phyloP scores from a whole-genome alignment of 805 yeast genomes.

The Scheffersomyces stipitis region DNA sequence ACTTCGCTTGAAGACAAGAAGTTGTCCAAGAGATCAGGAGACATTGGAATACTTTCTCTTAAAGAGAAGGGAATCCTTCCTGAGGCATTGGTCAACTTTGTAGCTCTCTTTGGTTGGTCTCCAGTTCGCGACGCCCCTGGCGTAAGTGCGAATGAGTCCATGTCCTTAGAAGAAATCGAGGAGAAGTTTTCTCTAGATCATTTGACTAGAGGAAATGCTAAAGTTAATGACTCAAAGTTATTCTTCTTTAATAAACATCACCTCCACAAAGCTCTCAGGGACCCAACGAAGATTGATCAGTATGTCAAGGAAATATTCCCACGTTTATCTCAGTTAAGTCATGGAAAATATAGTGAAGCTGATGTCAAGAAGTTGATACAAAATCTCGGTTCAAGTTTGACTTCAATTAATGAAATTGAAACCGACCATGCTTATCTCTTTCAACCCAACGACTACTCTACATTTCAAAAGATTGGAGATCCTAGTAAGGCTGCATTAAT shows the following conservation, averaged over 20 bases:
- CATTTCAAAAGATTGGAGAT: slow-evolving; percentile 11
- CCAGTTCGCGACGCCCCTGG: slow-evolving; percentile 60
- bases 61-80: slow-evolving; percentile 68
- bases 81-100: slow-evolving; percentile 84
- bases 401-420: slow-evolving; percentile 53
- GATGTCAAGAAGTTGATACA: slow-evolving; percentile 42
- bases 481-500: slow-evolving; percentile 12
- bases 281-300: slow-evolving; percentile 32
- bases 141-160: slow-evolving; percentile 50
- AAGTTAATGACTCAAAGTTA: slow-evolving; percentile 78
- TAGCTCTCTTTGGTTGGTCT: slow-evolving; percentile 93
- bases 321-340: slow-evolving; percentile 11
- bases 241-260: slow-evolving; percentile 75
- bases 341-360: slow-evolving; percentile 18
- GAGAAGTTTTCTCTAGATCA: slow-evolving; percentile 62
- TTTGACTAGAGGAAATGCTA: slow-evolving; percentile 90
- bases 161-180: slow-evolving; percentile 51
- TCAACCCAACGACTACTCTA: slow-evolving; percentile 30
- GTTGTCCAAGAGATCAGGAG: slow-evolving; percentile 83
- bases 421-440: slow-evolving; percentile 51
- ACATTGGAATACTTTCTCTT: slow-evolving; percentile 65
- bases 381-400: slow-evolving; percentile 49
- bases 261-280: slow-evolving; percentile 43
- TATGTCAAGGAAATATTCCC: slow-evolving; percentile 34
- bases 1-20: slow-evolving; percentile 75